Percentiles rank a stretch among this genome's conserved stretches.
These are phyloP conservation scores for Penicillium griseofulvum DNA, from an alignment of 2,329 filamentous ascomycete genomes.

Conservation along the genomic window DNA sequence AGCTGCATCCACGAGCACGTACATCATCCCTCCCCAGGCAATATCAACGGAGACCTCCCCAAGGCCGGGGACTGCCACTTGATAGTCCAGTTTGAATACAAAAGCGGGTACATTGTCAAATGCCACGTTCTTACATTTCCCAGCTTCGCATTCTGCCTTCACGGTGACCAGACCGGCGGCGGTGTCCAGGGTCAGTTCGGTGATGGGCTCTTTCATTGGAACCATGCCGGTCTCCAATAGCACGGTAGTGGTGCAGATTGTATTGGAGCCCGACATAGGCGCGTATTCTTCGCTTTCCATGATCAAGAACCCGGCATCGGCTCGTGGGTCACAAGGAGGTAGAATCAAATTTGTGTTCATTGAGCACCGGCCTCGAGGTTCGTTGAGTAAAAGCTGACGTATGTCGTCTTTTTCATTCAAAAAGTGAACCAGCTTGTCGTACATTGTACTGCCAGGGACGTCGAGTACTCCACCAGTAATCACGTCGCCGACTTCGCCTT, in stretches of 20 bases:
- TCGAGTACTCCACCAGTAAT: conserved; percentile 50
- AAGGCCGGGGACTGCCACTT: conserved; percentile 43
- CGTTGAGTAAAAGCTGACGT: conserved; percentile 46
- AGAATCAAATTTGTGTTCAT: conserved; percentile 45
- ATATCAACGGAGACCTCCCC: conserved; percentile 45
- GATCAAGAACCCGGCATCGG: conserved; percentile 48
- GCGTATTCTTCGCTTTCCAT: conserved; percentile 50
- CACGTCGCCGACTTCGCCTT: conserved; percentile 49
- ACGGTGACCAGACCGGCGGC: conserved; percentile 46
- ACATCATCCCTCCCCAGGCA: conserved; percentile 50
- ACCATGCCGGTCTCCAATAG: conserved; percentile 51
- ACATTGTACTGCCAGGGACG: conserved; percentile 46
- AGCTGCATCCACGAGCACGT: conserved; percentile 42
- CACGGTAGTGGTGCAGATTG: conserved; percentile 46
- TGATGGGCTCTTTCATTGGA: conserved; percentile 46
- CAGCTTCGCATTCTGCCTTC: conserved; percentile 42
- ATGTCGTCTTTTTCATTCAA: conserved; percentile 41
- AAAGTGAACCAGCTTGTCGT: conserved; percentile 49
- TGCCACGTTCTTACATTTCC: conserved; percentile 46
- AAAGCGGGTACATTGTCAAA: conserved; percentile 50
- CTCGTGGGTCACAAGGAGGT: conserved; percentile 44
- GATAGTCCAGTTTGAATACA: conserved; percentile 41
- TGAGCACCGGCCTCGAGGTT: conserved; percentile 46
- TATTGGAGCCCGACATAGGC: conserved; percentile 49
- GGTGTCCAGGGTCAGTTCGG: conserved; percentile 44